These are phyloP conservation scores for Thelephora aurantiotincta DNA, from an alignment of 768 basidiomycete genomes.

Conservation along the genomic window DNA sequence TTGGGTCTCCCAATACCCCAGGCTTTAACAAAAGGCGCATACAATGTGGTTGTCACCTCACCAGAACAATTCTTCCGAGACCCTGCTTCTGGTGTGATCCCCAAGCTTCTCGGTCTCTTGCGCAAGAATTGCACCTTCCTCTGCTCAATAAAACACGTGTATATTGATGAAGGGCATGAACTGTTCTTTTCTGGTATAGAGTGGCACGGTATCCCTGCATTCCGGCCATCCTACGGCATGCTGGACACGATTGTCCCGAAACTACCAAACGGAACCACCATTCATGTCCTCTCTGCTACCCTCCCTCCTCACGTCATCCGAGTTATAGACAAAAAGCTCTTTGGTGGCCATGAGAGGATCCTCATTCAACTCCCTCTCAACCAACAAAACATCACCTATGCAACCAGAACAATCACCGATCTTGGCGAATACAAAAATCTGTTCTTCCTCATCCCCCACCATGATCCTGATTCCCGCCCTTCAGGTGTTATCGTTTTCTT, in stretches of 20 bases:
- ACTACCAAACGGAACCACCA: neutral
- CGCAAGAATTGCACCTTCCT: no score
- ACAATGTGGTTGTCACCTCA: neutral
- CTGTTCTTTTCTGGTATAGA: neutral
- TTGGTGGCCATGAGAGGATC: neutral
- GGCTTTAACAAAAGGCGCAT: neutral
- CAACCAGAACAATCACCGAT: neutral
- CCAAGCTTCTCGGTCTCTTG: neutral
- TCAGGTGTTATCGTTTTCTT: neutral
- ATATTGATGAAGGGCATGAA: neutral
- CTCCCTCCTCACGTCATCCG: neutral
- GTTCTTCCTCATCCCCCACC: neutral
- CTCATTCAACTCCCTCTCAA: neutral
- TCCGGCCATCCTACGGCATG: neutral
- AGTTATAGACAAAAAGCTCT: neutral
- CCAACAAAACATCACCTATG: neutral
- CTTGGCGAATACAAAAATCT: neutral
- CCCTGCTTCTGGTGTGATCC: neutral
- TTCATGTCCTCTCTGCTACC: neutral
- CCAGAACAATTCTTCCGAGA: neutral
- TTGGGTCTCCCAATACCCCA: neutral
- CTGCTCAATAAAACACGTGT: no score
- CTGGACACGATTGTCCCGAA: neutral
- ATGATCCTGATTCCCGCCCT: neutral
- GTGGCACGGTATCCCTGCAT: neutral